phyloP scores from a whole-genome alignment of 192 early-diverging fungal species.

The Entomortierella lignicola region DNA sequence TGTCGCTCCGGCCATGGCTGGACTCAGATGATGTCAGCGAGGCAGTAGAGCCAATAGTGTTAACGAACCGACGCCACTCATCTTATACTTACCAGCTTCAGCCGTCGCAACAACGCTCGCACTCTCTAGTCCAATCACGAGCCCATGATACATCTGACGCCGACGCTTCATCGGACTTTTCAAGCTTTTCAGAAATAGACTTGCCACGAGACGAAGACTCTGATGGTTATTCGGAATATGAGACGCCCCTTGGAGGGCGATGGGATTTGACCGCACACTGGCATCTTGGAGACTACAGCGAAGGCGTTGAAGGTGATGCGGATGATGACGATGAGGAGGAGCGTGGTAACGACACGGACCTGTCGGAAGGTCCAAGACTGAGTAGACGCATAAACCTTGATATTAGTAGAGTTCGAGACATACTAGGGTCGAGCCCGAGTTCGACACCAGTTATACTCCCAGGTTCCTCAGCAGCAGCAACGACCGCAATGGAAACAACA shows the following conservation, averaged over 20 bases:
- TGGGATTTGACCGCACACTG: constrained; percentile 43
- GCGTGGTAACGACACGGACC: constrained; percentile 26
- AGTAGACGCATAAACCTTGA: constrained; percentile 12
- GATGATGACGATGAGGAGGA: constrained; percentile 51
- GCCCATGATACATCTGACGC: constrained; percentile 20
- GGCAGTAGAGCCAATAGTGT: not conserved
- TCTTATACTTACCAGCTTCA: not conserved
- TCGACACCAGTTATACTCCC: constrained; percentile 18
- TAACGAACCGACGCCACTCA: not conserved
- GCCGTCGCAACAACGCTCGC: not conserved
- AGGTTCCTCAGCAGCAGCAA: not conserved
- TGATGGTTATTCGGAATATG: constrained; percentile 26
- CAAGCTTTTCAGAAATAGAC: constrained; percentile 23
- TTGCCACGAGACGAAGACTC: constrained; percentile 1
- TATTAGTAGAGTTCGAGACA: constrained; percentile 29
- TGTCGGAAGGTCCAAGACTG: constrained; percentile 20
- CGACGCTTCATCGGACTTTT: constrained; percentile 36
- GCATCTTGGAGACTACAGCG: constrained; percentile 37
- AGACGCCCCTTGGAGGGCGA: constrained; percentile 20
- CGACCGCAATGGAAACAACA: not conserved
- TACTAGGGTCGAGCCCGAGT: constrained; percentile 31
- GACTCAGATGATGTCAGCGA: not conserved
- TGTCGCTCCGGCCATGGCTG: not conserved
- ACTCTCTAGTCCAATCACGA: not conserved
- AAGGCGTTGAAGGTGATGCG: constrained; percentile 40